A percentile compares a stretch with the other conserved stretches of the same genome.
These are phyloP conservation scores for Venturia aucupariae DNA, from an alignment of 2,329 filamentous ascomycete species.

Conservation along the genomic window DNA sequence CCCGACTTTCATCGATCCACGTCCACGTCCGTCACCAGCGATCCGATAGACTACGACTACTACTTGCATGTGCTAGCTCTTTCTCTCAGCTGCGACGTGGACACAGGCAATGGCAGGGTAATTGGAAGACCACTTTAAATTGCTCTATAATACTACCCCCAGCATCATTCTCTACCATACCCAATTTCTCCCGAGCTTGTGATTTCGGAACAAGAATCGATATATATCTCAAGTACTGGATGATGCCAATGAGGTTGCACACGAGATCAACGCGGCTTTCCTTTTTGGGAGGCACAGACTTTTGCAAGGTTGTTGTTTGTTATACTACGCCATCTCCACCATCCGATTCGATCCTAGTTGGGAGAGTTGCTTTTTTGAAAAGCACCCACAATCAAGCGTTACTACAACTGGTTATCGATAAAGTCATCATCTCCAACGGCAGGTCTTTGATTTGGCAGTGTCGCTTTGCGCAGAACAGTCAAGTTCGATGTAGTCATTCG, in stretches of 20 bases:
- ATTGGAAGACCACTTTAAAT: not conserved
- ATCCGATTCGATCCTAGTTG: too few species aligned
- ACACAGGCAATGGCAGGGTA: not conserved
- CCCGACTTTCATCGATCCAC: not conserved
- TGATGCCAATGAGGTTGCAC: not conserved
- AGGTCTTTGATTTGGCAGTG: too few species aligned
- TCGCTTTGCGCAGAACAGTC: too few species aligned
- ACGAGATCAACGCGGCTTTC: not conserved
- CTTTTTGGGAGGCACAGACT: not conserved
- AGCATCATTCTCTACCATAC: not conserved
- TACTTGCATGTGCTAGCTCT: not conserved
- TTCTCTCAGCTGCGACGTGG: not conserved
- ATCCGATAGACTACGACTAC: not conserved
- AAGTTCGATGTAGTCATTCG: too few species aligned
- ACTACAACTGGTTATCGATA: too few species aligned
- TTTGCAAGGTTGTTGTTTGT: too few species aligned
- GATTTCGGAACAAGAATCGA: too few species aligned
- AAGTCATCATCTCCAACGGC: too few species aligned
- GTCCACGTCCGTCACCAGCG: not conserved
- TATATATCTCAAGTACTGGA: too few species aligned
- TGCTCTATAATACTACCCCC: too few species aligned
- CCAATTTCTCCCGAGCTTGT: not conserved
- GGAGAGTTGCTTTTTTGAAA: too few species aligned
- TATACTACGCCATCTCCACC: not conserved
- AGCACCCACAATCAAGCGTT: too few species aligned